Evolutionary conservation across 2,329 filamentous ascomycete species (phyloP), one percentile per base, ranked within the genome.

Genomic region (Xylaria sp.): DNA sequence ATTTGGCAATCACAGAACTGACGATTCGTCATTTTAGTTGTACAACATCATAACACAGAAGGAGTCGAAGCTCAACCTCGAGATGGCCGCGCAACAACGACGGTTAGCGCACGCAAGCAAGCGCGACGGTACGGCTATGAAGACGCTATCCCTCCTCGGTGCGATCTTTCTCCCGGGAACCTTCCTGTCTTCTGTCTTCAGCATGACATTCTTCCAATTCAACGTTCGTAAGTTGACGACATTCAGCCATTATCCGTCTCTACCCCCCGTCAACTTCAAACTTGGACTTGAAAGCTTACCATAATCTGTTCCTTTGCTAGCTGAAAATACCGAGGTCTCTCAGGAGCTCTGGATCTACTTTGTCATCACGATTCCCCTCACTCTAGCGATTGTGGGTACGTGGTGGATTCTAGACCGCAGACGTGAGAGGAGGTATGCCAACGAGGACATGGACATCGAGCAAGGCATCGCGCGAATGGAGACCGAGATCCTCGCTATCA

Each of bases 161-260:
- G 85, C 85, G 40, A 77, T 89, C 40, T 89, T 89, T 68, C 76
- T 89, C 5, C 86, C 86, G 0, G 86, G 85, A 1, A 87, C 85
- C 0, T 87, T 83, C 65, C 79, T 89, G 17, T 82, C 86, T 8
- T 88, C 86, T 0, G 78, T 89, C 23, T 89, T 89, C 67, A 84
- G 82, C 77, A 89, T 88, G 85, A 85, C 85, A 0, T 89, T 89
- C 71, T 89, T 89, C 76, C 82, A 88, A 74, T 88, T 87, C 67
- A 81, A 81, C 65, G 74, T 77, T 38, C 75, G 80, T 80, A 71
- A 63, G 74, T 71, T 21, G 37, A 3, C 27, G 19, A 19, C 21
- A 15, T 9, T 33, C 3, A 43, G 11, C 47, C 35, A 19, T 5
- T 21, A 21, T 29, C 25, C 38, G 23, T 33, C 51, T 35, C 21